Evolutionary conservation across 2,329 filamentous ascomycete species (phyloP), one percentile per base, ranked within the genome.

Genomic region (Fusarium robinianum): DNA sequence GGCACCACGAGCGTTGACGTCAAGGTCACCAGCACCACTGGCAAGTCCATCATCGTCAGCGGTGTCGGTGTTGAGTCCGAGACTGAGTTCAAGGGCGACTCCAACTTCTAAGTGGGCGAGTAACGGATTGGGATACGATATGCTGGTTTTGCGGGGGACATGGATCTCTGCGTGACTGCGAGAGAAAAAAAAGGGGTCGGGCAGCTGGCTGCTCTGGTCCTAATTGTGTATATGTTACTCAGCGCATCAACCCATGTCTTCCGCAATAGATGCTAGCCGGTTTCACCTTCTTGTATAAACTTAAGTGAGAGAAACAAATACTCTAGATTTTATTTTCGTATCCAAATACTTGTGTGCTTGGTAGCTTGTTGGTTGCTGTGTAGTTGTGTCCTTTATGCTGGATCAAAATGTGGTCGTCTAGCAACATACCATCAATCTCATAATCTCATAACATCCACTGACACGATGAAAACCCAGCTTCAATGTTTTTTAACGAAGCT

Each of bases 1-100:
- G 78, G 80, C 1, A 74, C 72, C 1, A 64, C 71, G 7, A 73
- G 64, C 3, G 78, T 85, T 2, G 72, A 78, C 52, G 71, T 85
- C 23, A 74, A 72, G 48, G 71, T 84, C 24, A 84, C 80, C 1
- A 75, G 76, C 48, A 60, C 67, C 3, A 72, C 71, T 29, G 81
- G 82, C 1, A 69, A 72, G 51, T 70, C 60, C 0, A 68, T 85
- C 9, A 66, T 71, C 6, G 74, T 84, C 6, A 76, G 75, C 50
- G 64, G 69, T 14, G 78, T 84, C 3, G 67, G 67, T 11, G 66
- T 79, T 24, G 62, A 55, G 11, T 51, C 64, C 14, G 60, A 62
- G 7, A 52, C 62, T 11, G 49, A 67, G 55, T 56, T 51, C n/a
- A 57, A 60, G 32, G 65, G 62, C 7, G 38, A 53, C 6, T 56